A percentile compares a stretch with the other conserved stretches of the same genome.
These are phyloP conservation scores for Monilinia laxa DNA, from an alignment of 2,329 filamentous ascomycete species.

Conservation along the genomic window DNA sequence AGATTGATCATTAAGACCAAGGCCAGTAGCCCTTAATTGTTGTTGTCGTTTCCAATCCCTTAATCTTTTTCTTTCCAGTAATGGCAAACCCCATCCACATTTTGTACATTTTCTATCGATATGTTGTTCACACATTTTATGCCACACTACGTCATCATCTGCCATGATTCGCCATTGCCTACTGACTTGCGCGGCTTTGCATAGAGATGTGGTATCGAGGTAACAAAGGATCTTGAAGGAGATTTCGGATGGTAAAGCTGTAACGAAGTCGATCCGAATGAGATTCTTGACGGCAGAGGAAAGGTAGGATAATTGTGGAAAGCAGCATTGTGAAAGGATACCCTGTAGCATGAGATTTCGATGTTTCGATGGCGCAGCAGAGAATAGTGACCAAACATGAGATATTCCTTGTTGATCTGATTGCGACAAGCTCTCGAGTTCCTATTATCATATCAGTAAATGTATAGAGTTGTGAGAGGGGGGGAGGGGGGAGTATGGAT, in stretches of 20 bases:
- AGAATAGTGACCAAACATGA: constrained; percentile 97
- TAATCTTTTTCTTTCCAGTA: constrained; percentile 84
- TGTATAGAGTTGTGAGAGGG: neutral
- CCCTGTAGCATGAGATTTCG: constrained; percentile 95
- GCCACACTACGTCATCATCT: constrained; percentile 98
- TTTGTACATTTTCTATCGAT: constrained; percentile 92
- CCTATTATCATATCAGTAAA: constrained; percentile 47
- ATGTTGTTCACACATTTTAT: constrained; percentile 96
- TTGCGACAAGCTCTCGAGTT: constrained; percentile 77
- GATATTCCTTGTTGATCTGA: constrained; percentile 93
- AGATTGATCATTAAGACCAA: constrained; percentile 55
- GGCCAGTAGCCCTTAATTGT: constrained; percentile 64
- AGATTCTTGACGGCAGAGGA: constrained; percentile 89
- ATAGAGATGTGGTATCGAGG: constrained; percentile 89
- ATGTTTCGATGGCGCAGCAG: constrained; percentile 88
- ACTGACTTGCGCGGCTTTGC: constrained; percentile 94
- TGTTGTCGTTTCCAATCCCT: constrained; percentile 77
- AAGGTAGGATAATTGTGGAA: constrained; percentile 91
- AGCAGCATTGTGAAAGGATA: constrained; percentile 94
- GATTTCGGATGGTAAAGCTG: constrained; percentile 83
- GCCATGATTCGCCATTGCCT: constrained; percentile 82
- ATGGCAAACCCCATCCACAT: constrained; percentile 90
- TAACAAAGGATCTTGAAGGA: constrained; percentile 91
- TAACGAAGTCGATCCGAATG: constrained; percentile 95
- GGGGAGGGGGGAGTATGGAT: too few relatives aligned